Evolutionary conservation across 768 basidiomycete genomes (phyloP).

Genomic region (Trametes sanguinea): DNA sequence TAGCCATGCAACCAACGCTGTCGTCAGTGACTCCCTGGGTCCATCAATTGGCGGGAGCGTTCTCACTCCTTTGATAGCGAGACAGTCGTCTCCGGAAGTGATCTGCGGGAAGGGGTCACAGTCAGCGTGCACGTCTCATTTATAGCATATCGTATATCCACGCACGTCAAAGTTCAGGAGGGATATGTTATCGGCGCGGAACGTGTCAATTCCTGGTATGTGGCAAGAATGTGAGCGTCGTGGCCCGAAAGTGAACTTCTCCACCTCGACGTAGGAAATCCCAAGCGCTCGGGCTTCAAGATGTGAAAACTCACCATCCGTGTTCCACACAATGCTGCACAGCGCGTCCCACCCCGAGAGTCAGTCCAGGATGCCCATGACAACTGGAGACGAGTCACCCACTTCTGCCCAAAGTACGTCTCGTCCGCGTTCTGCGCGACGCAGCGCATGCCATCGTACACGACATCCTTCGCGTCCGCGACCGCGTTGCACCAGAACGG

Average conservation of each 20-base stretch:
- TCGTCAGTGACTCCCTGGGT: neutral
- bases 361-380: neutral
- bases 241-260: neutral
- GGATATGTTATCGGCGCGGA: slow-evolving; percentile 48
- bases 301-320: slow-evolving; percentile 45
- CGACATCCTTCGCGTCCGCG: slow-evolving; percentile 48
- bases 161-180: slow-evolving; percentile 55
- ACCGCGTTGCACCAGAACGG: slow-evolving; percentile 65
- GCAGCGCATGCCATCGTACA: slow-evolving; percentile 58
- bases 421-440: slow-evolving; percentile 61
- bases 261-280: too few relatives aligned
- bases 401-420: slow-evolving; percentile 52
- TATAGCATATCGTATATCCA: neutral
- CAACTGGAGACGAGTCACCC: slow-evolving; percentile 2
- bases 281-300: too few relatives aligned
- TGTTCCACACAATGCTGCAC: slow-evolving; percentile 56
- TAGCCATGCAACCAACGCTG: neutral
- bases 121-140: neutral
- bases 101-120: slow-evolving; percentile 28
- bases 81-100: slow-evolving; percentile 63
- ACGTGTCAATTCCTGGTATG: slow-evolving; percentile 53
- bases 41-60: neutral
- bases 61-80: slow-evolving; percentile 64
- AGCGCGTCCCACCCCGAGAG: neutral
- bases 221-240: neutral